phyloP scores from a whole-genome alignment of 495 filamentous ascomycete species.

The Hyaloscypha bicolor region DNA sequence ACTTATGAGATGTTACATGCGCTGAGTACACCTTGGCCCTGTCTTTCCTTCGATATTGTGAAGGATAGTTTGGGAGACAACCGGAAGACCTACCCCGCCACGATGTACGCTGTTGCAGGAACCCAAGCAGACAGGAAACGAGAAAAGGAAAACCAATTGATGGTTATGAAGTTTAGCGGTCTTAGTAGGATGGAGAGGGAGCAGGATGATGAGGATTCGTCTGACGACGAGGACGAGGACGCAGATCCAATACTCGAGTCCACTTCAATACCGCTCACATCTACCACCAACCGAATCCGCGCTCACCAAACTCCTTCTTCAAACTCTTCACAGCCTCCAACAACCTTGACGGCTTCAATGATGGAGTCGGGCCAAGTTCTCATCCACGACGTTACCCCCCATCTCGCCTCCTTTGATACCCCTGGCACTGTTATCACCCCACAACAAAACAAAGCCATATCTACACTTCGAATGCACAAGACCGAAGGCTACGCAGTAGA shows the following conservation, averaged over 20 bases:
- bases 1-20: constrained; percentile 97
- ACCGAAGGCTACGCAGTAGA: constrained; percentile 92
- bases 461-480: constrained; percentile 87
- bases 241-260: constrained; percentile 93
- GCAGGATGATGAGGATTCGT: constrained; percentile 64
- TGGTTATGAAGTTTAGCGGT: constrained; percentile 94
- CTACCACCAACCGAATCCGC: constrained; percentile 92
- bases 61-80: constrained; percentile 87
- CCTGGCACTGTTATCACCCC: constrained; percentile 80
- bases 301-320: constrained; percentile 72
- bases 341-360: constrained; percentile 87
- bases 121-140: constrained; percentile 82
- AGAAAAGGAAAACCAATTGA: constrained; percentile 84
- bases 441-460: constrained; percentile 80
- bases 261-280: constrained; percentile 78
- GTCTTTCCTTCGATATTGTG: constrained; percentile 92
- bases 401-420: constrained; percentile 83
- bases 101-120: constrained; percentile 89
- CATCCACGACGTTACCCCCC: constrained; percentile 90
- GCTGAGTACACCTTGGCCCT: constrained; percentile 91
- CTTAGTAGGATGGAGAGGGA: constrained; percentile 80
- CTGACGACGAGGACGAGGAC: constrained; percentile 71
- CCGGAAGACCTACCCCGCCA: constrained; percentile 87
- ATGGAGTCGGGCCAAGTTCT: constrained; percentile 83
- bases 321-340: constrained; percentile 69